phyloP scores from a whole-genome alignment of 2,329 filamentous ascomycete species.

The Colletotrichum spaethianum region DNA sequence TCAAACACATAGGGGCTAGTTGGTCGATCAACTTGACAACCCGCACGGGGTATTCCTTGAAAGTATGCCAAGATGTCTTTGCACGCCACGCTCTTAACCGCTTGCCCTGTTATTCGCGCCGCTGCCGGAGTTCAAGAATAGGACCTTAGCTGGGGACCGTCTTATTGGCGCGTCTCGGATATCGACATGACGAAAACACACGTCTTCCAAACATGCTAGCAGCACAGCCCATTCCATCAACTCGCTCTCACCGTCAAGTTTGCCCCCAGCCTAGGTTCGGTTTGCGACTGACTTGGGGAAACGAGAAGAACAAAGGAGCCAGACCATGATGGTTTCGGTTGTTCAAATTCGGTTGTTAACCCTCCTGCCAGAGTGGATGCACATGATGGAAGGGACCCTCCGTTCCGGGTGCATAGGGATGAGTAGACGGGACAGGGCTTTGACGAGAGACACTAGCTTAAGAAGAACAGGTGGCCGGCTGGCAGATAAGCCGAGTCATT shows the following conservation, averaged over 20 bases:
- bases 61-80: conserved; percentile 7
- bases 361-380: background rate
- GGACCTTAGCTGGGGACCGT: background rate
- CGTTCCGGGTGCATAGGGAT: background rate
- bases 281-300: background rate
- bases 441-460: conserved; percentile 6
- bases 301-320: background rate
- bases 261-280: background rate
- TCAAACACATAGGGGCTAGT: conserved; percentile 33
- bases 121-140: conserved; percentile 10
- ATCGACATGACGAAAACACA: conserved; percentile 13
- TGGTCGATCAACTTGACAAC: conserved; percentile 31
- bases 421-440: background rate
- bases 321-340: background rate
- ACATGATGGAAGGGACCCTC: conserved; percentile 4
- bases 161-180: conserved; percentile 27
- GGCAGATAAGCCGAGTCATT: conserved; percentile 3
- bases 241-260: conserved; percentile 1
- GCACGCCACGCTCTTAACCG: background rate
- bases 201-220: conserved; percentile 14
- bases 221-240: conserved; percentile 7
- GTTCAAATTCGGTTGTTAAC: background rate
- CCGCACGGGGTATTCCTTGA: conserved; percentile 19
- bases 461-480: background rate
- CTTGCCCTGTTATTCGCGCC: background rate